Evolutionary conservation across 1,284 basidiomycete species (phyloP).

Genomic region (Pholiota adiposa): DNA sequence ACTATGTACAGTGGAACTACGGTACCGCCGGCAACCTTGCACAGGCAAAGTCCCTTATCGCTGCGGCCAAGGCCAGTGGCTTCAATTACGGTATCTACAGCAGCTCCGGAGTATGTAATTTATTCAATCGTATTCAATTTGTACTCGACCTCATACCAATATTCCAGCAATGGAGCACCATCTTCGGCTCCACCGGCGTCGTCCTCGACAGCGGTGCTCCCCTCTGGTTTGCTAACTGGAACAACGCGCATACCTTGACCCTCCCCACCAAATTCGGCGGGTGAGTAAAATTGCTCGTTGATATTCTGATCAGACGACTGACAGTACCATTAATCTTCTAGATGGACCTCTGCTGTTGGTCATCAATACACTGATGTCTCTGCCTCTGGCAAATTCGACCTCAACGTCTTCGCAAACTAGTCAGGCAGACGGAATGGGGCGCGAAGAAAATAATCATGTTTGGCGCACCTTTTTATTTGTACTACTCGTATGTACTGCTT

Average conservation of each 20-base stretch:
- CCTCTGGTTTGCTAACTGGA: conserved; percentile 30
- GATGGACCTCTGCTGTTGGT: conserved; percentile 17
- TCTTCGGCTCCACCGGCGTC: conserved; percentile 26
- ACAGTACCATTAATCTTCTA: background rate
- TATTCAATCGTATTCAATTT: background rate
- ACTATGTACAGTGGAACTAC: conserved; percentile 26
- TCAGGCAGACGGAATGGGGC: background rate
- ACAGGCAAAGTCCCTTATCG: conserved; percentile 24
- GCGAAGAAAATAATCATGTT: no score
- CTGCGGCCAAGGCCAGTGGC: conserved; percentile 27
- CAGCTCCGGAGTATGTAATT: conserved; percentile 23
- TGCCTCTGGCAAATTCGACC: conserved; percentile 18
- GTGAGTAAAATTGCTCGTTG: conserved; percentile 11
- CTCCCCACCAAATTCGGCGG: conserved; percentile 25
- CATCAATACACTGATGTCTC: conserved; percentile 19
- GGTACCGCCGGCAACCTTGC: conserved; percentile 27
- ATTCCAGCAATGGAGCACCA: conserved; percentile 25
- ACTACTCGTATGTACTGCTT: no score
- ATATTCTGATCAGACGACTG: no score
- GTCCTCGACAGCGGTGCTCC: conserved; percentile 25
- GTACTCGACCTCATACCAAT: background rate
- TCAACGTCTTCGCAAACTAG: conserved; percentile 5
- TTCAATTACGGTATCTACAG: conserved; percentile 30
- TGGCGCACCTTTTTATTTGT: no score
- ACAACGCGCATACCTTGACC: conserved; percentile 24